Percentiles rank a stretch among this genome's conserved stretches.
Conservation (phyloP, 2,329 filamentous ascomycete genomes). For the Talaromyces sp. region DNA sequence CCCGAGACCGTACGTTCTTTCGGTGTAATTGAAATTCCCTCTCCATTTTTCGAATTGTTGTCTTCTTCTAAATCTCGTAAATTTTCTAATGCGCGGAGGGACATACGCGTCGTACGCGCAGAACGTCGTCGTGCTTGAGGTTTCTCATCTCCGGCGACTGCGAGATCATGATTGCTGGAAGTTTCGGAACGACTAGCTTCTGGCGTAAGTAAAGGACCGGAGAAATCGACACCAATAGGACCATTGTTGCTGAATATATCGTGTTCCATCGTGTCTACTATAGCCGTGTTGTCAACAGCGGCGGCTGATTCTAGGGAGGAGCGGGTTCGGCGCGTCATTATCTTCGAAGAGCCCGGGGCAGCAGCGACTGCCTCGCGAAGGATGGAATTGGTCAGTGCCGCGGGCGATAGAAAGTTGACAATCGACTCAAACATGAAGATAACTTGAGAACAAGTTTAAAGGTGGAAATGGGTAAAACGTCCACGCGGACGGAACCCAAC, state of each 20-base stretch:
- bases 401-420: conserved; percentile 18
- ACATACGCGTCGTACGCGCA: conserved; percentile 41
- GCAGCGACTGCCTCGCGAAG: conserved; percentile 14
- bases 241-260: conserved; percentile 26
- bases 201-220: conserved; percentile 42
- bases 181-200: conserved; percentile 45
- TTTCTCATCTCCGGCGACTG: conserved; percentile 32
- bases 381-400: conserved; percentile 16
- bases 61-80: conserved; percentile 27
- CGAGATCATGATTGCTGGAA: conserved; percentile 39
- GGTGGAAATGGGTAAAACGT: background rate
- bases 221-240: conserved; percentile 33
- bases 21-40: conserved; percentile 23
- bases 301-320: conserved; percentile 32
- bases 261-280: conserved; percentile 15
- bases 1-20: conserved; percentile 28
- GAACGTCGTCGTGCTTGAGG: conserved; percentile 31
- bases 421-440: conserved; percentile 20
- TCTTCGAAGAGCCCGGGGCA: conserved; percentile 21
- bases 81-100: conserved; percentile 30
- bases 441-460: background rate
- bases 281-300: conserved; percentile 19
- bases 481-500: conserved; percentile 7
- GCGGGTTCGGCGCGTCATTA: conserved; percentile 28
- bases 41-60: conserved; percentile 20